phyloP scores from a whole-genome alignment of 31 red algal genomes.

The Asparagopsis taxiformis region DNA sequence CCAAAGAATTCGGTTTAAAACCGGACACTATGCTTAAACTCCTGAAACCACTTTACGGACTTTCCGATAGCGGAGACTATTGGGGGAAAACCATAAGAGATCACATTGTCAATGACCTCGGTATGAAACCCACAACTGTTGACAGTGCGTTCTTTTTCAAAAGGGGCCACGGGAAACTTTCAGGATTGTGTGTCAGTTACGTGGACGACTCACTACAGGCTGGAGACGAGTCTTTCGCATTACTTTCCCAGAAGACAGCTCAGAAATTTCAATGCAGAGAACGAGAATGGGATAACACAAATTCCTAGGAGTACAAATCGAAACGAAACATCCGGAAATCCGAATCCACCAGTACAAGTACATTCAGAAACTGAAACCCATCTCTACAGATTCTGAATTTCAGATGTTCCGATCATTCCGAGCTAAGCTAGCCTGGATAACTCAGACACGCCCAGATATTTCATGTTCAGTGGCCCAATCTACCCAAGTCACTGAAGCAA shows the following conservation, averaged over 20 bases:
- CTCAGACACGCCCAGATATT: conserved; percentile 30
- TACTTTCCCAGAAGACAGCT: background rate
- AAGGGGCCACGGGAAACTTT: background rate
- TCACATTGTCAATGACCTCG: conserved; percentile 3
- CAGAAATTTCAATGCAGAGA: conserved; percentile 2
- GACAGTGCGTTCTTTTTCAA: background rate
- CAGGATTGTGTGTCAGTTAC: background rate
- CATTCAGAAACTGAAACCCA: background rate
- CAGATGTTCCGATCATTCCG: conserved; percentile 1
- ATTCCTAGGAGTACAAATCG: conserved; percentile 5
- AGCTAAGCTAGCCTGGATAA: background rate
- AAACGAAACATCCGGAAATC: background rate
- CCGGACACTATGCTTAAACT: conserved; percentile 8
- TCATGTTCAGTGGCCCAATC: background rate
- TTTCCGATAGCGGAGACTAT: conserved; percentile 29
- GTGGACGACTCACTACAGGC: background rate
- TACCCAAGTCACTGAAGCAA: conserved; percentile 2
- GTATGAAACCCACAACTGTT: conserved; percentile 16
- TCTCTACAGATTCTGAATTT: background rate
- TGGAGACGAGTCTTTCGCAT: background rate
- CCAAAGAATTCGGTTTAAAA: conserved; percentile 15
- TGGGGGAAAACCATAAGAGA: background rate
- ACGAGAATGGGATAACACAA: conserved; percentile 13
- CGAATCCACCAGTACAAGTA: conserved; percentile 6
- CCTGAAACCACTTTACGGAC: conserved; percentile 21